Evolutionary conservation across 2,329 filamentous ascomycete genomes (phyloP), one percentile per base, ranked within the genome.

Genomic region (Dactylellina leptospora): DNA sequence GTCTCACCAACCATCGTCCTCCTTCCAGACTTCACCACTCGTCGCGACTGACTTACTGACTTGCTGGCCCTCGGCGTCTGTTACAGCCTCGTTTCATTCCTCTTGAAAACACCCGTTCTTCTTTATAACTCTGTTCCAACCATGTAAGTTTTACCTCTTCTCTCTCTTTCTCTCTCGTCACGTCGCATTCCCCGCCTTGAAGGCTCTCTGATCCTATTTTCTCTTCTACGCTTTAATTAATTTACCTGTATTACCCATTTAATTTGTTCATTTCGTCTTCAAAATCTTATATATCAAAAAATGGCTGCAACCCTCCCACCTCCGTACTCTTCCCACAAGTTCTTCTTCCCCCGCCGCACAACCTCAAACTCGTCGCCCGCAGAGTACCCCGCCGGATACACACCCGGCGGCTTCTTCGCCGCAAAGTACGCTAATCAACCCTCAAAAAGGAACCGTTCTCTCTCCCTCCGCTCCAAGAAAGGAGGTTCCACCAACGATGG

Each of bases 401-500:
- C 45, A 5, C 58, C 66, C 22, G 58, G 58, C 27, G 66, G 66
- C 16, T 48, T 71, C 33, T 71, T 71, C 58, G 36, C 51, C 28
- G 45, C 62, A 33, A 71, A 71, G 63, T 71, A 71, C 16, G 66
- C 66, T 56, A 56, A 55, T 42, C 13, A 33, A 4, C 20, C 20
- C 59, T 44, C 30, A 20, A 71, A 71, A 71, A 90, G 88, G 88
- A 89, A 90, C 78, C 89, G 90, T 77, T 86, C 87, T 72, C 85
- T 91, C 72, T 92, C 89, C 27, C 86, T 91, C 78, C 88, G 90
- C 76, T 90, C 88, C 72, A 85, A 85, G 79, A 86, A 86, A 79
- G 81, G 80, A 71, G 80, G 81, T 68, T 50, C 59, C 58, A 77
- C 80, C 51, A 77, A 79, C 22, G 77, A 79, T 48, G 78, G 82